Base-by-base conservation (phyloP, 345 rosid species). In the Eucalyptus sideroxylon region DNA sequence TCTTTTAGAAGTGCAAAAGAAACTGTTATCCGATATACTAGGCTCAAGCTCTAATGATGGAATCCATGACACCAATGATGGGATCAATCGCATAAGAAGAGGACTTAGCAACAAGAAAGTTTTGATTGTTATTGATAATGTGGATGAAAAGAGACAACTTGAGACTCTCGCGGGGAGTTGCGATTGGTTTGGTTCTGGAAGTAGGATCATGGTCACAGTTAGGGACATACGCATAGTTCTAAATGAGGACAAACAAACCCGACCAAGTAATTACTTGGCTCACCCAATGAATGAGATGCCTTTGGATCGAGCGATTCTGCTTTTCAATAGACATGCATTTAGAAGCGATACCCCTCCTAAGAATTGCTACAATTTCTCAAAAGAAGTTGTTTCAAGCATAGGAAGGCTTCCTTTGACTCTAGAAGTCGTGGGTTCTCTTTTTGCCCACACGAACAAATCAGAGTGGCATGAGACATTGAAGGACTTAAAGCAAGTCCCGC, bases 391-490 rank as follows among this genome's bases (percentile, higher is more conserved):
- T 67, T 67, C 0, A 67, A 67, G 77, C 23, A 0, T 67, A 67
- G 77, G 77, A 15, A 67, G 40, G 23, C 77, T 67, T 67, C 77
- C 77, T 67, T 67, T 67, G 77, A n/a, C 77, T n/a, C 23, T 67
- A 0, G 77, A 67, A 67, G 77, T 67, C 0, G 40, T 67, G 77
- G 77, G 40, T 67, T 67, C 77, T 67, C 77, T 15, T 16, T 67
- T 67, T 0, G 77, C 77, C 6, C 0, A 1, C 0, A 16, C 0
- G 2, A 19, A 1, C 6, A n/a, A 0, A 67, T 67, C 23, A 5
- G 0, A 67, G 77, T 67, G 77, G 77, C 0, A 2, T 0, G 21
- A 67, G 77, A 67, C 21, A 16, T 67, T 67, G 23, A 0, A 67
- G 80, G 80, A 67, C 11, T 16, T 67, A 67, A 15, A 31, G 80